A percentile compares a stretch with the other conserved stretches of the same genome.
Conservation (phyloP, 176 grass and related monocot species). For the Aegilops longissima region DNA sequence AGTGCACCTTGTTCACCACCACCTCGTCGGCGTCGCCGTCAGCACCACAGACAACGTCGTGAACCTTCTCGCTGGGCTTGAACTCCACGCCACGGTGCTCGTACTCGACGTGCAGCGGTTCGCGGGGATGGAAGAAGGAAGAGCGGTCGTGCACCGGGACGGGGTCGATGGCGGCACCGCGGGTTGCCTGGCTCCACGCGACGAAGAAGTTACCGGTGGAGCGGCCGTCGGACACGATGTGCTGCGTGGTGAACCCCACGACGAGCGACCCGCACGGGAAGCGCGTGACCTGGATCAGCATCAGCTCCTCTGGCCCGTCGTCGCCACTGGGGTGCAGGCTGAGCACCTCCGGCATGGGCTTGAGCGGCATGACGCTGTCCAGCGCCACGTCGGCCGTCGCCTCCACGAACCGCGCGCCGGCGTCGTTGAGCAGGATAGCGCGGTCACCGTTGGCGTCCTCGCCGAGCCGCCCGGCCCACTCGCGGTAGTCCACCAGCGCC, state of each 20-base stretch:
- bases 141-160: slow-evolving; percentile 25
- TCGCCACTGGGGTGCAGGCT: slow-evolving; percentile 14
- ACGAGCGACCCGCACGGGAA: slow-evolving; percentile 27
- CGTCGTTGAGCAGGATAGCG: slow-evolving; percentile 36
- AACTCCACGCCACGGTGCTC: slow-evolving; percentile 42
- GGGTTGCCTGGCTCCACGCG: slow-evolving; percentile 39
- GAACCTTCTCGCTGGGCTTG: background rate
- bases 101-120: slow-evolving; percentile 8
- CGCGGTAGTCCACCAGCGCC: slow-evolving; percentile 20
- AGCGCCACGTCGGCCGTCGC: background rate
- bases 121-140: slow-evolving; percentile 14
- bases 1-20: slow-evolving; percentile 21
- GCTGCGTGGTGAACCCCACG: slow-evolving; percentile 27
- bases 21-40: background rate
- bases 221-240: slow-evolving; percentile 33
- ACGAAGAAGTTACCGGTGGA: slow-evolving; percentile 31
- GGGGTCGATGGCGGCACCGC: slow-evolving; percentile 4
- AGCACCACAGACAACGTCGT: background rate
- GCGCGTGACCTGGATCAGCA: slow-evolving; percentile 23
- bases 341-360: background rate
- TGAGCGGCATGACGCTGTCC: background rate
- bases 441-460: background rate
- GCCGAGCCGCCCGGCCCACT: slow-evolving; percentile 30
- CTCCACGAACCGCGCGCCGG: slow-evolving; percentile 20
- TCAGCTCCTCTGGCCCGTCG: background rate